phyloP scores from a whole-genome alignment of 495 filamentous ascomycete species.

The Talaromyces thailandensis region DNA sequence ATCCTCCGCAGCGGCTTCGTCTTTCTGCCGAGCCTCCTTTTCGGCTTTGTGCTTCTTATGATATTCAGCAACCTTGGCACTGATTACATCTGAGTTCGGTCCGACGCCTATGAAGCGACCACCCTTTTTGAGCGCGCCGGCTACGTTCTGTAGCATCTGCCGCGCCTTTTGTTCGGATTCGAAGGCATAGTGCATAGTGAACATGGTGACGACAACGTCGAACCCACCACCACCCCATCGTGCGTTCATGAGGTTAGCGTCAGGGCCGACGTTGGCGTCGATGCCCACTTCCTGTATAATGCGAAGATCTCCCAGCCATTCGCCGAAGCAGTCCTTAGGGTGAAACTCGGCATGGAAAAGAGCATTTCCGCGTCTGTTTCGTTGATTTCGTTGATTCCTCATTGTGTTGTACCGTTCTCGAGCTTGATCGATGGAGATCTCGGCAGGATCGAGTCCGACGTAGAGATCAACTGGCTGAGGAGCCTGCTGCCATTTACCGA shows the following conservation, averaged over 20 bases:
- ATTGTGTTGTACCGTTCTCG: slow-evolving; percentile 71
- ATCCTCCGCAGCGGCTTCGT: slow-evolving; percentile 27
- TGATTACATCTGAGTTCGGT: slow-evolving; percentile 85
- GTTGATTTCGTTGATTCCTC: slow-evolving; percentile 46
- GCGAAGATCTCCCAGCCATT: slow-evolving; percentile 66
- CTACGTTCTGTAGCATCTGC: slow-evolving; percentile 88
- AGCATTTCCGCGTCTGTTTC: slow-evolving; percentile 47
- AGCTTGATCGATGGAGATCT: slow-evolving; percentile 85
- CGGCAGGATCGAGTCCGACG: slow-evolving; percentile 85
- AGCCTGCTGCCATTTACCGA: slow-evolving; percentile 90
- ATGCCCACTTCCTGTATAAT: slow-evolving; percentile 80
- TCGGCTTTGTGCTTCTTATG: slow-evolving; percentile 48
- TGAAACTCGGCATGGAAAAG: slow-evolving; percentile 79
- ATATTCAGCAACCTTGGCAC: slow-evolving; percentile 50
- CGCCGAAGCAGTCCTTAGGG: slow-evolving; percentile 81
- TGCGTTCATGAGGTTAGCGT: slow-evolving; percentile 41
- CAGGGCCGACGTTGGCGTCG: slow-evolving; percentile 55
- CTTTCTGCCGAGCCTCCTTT: slow-evolving; percentile 10
- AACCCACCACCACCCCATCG: slow-evolving; percentile 73
- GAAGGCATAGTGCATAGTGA: slow-evolving; percentile 98
- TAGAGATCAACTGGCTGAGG: slow-evolving; percentile 80
- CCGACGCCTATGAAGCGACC: slow-evolving; percentile 90
- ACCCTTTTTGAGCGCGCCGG: slow-evolving; percentile 81
- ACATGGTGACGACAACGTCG: slow-evolving; percentile 97
- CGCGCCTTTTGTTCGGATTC: slow-evolving; percentile 82